Evolutionary conservation across 805 yeast genomes (phyloP), one percentile per base, ranked within the genome.

Genomic region (Yarrowia sp.): DNA sequence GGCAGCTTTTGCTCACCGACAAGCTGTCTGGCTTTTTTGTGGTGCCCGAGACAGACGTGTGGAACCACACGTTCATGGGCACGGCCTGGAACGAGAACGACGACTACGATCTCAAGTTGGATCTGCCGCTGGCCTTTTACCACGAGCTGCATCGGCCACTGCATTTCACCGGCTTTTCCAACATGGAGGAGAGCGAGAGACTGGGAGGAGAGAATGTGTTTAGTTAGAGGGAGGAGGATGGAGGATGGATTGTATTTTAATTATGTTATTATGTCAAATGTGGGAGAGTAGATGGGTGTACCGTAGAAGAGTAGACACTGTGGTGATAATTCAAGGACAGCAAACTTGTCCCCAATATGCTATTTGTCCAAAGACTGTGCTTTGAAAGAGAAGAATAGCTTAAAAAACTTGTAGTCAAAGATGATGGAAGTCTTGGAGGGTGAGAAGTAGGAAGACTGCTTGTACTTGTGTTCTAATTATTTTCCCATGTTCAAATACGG

Each of bases 31-130:
- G 99, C 7, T 88, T 87, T 72, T 93, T 91, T 78, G 76, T 91
- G 77, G 96, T 92, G 0, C 99, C 99, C 1, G 87, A 86, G 26
- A 88, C 89, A 41, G 87, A 86, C 69, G 76, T 92, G 40, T 95
- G 99, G 99, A 95, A 95, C 77, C 92, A 89, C 76, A 84, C 96
- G 2, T 94, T 95, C 74, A 84, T 91, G 79, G 95, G 97, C 1
- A 88, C 95, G 0, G 85, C 90, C 9, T 95, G 95, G 89, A 87
- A 85, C 73, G 80, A 86, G 5, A 83, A 84, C n/a, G 77, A 85
- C 56, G 82, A 80, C 8, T 91, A 84, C 73, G 86, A 82, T 14
- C 76, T 92, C 77, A 91, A 90, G 75, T 75, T 90, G 55, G 97
- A 91, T 74, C 80, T 87, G 16, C 99, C 99, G 2, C 73, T 89